A percentile compares a stretch with the other conserved stretches of the same genome.
Conservation (phyloP, 225 moss, liverwort and hornwort species). For the Sphagnum contortum region DNA sequence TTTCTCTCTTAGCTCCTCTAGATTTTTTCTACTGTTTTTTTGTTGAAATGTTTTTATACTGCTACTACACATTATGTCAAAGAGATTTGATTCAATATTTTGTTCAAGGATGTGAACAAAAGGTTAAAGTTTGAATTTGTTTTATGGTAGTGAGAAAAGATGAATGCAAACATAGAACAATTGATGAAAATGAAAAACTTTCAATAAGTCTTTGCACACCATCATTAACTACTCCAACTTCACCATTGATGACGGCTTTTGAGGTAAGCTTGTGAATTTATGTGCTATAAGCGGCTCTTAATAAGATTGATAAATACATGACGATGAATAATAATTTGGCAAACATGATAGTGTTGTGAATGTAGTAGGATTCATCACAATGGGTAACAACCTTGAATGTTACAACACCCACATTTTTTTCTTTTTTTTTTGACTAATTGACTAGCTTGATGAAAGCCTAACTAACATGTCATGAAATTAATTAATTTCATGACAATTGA, state of each 20-base stretch:
- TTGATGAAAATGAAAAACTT: slow-evolving; percentile 17
- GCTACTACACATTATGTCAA: neutral
- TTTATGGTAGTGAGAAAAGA: slow-evolving; percentile 6
- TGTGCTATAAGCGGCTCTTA: neutral
- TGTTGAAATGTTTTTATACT: neutral
- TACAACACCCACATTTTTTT: no score
- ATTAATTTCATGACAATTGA: no score
- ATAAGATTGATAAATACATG: no score
- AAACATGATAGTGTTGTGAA: neutral
- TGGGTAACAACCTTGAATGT: neutral
- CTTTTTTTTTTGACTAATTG: no score
- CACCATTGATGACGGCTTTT: slow-evolving; percentile 1
- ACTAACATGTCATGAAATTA: no score
- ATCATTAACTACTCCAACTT: slow-evolving; percentile 13
- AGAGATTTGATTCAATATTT: neutral
- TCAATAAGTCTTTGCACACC: no score
- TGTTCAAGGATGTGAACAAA: neutral
- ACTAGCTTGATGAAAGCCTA: no score
- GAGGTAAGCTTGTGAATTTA: neutral
- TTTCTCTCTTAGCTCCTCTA: neutral
- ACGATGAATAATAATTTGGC: neutral
- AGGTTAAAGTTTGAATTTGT: no score
- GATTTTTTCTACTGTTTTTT: neutral
- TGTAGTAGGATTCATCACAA: neutral
- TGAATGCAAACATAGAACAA: slow-evolving; percentile 11